phyloP scores from a whole-genome alignment of 306 rosid genomes.

The Potentilla sterilis region DNA sequence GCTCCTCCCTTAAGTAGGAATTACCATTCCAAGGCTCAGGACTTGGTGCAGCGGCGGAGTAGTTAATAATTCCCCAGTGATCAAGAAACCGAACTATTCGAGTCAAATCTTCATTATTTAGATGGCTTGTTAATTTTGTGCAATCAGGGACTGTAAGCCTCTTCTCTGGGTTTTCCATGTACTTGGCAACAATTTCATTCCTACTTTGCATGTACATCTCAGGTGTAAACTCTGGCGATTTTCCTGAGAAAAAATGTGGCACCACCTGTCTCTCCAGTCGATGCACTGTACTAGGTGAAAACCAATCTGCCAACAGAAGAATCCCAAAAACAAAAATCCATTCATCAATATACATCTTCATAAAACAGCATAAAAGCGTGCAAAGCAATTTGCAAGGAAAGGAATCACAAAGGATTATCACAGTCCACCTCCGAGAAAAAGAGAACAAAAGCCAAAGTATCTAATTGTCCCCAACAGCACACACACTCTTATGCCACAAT shows the following conservation, averaged over 20 bases:
- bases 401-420: not conserved
- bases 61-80: conserved; percentile 97
- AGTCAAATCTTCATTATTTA: conserved; percentile 66
- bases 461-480: not conserved
- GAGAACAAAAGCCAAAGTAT: not conserved
- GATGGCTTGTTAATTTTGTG: conserved; percentile 48
- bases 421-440: not conserved
- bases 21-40: conserved; percentile 46
- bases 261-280: conserved; percentile 97
- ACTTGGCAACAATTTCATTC: conserved; percentile 73
- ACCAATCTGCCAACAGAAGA: conserved; percentile 71
- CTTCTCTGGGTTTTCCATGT: conserved; percentile 84
- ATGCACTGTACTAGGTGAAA: conserved; percentile 86
- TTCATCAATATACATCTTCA: conserved; percentile 1
- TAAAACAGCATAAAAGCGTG: not conserved
- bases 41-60: conserved; percentile 59
- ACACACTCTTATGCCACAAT: no score
- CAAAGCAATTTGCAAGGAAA: not conserved
- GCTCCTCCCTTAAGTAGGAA: conserved; percentile 72
- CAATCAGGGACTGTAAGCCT: conserved; percentile 64
- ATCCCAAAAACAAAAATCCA: conserved; percentile 22
- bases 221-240: conserved; percentile 56
- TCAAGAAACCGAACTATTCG: conserved; percentile 88
- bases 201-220: conserved; percentile 95
- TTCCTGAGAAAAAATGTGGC: conserved; percentile 94